These are phyloP conservation scores for Saturnispora ahearnii DNA, from an alignment of 805 yeast genomes.

Conservation along the genomic window DNA sequence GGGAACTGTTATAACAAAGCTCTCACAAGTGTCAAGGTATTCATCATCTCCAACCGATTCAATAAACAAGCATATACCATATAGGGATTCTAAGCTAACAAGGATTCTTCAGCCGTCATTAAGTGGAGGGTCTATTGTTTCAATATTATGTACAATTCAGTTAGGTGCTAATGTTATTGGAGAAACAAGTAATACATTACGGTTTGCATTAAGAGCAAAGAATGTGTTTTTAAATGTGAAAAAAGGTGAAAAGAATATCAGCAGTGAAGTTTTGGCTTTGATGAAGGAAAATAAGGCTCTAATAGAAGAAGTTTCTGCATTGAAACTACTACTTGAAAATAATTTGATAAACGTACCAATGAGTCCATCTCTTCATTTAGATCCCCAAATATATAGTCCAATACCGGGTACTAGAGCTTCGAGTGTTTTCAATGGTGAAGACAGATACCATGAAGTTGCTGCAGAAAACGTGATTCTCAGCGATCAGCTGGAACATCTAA, in stretches of 20 bases:
- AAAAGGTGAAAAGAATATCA: conserved; percentile 39
- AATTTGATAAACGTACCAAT: conserved; percentile 6
- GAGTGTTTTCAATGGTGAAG: conserved; percentile 22
- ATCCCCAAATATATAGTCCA: not conserved
- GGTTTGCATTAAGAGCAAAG: conserved; percentile 92
- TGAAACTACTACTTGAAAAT: conserved; percentile 17
- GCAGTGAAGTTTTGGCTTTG: conserved; percentile 42
- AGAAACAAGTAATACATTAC: conserved; percentile 77
- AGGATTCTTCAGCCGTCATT: conserved; percentile 86
- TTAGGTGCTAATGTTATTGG: conserved; percentile 49
- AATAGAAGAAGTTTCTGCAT: conserved; percentile 38
- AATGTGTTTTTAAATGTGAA: conserved; percentile 66
- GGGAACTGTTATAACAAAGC: conserved; percentile 83
- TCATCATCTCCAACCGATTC: not conserved
- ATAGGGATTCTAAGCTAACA: conserved; percentile 88
- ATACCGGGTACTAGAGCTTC: conserved; percentile 13
- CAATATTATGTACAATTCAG: conserved; percentile 82
- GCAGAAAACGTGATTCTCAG: conserved; percentile 59
- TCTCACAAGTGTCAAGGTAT: conserved; percentile 27
- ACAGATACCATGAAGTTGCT: conserved; percentile 26
- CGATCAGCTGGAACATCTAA: conserved; percentile 62
- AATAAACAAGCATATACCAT: conserved; percentile 60
- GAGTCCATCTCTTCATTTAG: not conserved
- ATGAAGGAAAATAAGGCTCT: conserved; percentile 53
- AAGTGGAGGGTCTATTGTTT: conserved; percentile 76